Percentiles rank a stretch among this genome's conserved stretches.
These are phyloP conservation scores for Caryopteris hybrid DNA, from an alignment of 305 asterid species.

Conservation along the genomic window DNA sequence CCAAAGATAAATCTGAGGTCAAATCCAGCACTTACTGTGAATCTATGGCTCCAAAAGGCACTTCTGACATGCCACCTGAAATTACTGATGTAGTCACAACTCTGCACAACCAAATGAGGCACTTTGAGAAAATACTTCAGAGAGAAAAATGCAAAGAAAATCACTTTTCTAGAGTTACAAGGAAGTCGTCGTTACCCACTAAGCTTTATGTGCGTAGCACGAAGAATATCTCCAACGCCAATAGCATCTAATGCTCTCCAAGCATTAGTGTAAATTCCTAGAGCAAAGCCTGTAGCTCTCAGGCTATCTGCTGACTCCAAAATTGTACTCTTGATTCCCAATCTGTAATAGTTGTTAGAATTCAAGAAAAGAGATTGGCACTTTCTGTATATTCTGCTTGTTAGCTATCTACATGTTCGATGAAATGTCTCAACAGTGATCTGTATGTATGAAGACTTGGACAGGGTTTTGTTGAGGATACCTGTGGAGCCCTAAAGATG, in stretches of 20 bases:
- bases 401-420: background rate
- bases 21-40: conserved; percentile 21
- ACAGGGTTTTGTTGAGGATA: background rate
- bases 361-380: too few relatives aligned
- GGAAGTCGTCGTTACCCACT: too few relatives aligned
- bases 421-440: background rate
- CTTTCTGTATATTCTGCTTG: too few relatives aligned
- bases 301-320: conserved; percentile 48
- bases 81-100: conserved; percentile 23
- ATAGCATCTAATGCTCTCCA: conserved; percentile 73
- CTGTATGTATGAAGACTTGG: too few relatives aligned
- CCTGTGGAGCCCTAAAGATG: conserved; percentile 44
- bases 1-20: too few relatives aligned
- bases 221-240: conserved; percentile 37
- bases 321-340: conserved; percentile 41
- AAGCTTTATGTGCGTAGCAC: conserved; percentile 23
- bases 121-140: too few relatives aligned
- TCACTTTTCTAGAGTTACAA: too few relatives aligned
- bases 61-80: conserved; percentile 30
- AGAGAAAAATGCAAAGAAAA: too few relatives aligned
- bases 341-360: too few relatives aligned
- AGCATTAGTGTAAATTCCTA: too few relatives aligned
- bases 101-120: conserved; percentile 36
- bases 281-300: conserved; percentile 41
- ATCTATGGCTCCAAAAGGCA: conserved; percentile 10